phyloP scores from a whole-genome alignment of 176 grass and related monocot genomes.

The Musa troglodytarum region DNA sequence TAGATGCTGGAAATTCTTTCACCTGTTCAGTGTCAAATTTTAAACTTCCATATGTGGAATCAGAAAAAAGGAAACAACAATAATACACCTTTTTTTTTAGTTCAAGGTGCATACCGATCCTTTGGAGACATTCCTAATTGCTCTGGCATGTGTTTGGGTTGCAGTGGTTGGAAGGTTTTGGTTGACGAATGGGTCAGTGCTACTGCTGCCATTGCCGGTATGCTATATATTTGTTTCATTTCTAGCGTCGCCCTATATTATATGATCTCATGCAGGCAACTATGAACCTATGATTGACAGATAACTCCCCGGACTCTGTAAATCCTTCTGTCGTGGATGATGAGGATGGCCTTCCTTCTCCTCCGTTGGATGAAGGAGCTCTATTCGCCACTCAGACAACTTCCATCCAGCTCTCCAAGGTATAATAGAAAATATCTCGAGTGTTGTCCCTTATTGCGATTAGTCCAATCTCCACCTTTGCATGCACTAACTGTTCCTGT shows the following conservation, averaged over 20 bases:
- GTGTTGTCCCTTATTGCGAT: not conserved
- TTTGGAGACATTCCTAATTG: not conserved
- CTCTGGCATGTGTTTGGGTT: not conserved
- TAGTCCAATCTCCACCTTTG: not conserved
- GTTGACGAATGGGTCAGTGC: constrained; percentile 14
- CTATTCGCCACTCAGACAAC: constrained; percentile 37
- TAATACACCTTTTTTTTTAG: not conserved
- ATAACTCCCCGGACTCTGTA: constrained; percentile 32
- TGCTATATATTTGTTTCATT: no score
- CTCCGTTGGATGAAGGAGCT: constrained; percentile 58
- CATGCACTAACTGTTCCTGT: not conserved
- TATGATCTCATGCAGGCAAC: not conserved
- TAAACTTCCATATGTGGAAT: no score
- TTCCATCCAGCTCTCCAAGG: constrained; percentile 63
- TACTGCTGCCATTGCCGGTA: constrained; percentile 5
- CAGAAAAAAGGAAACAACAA: no score
- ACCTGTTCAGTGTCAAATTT: no score
- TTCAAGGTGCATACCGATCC: not conserved
- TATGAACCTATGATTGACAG: constrained; percentile 17
- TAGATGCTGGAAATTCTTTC: no score
- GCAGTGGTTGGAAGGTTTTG: constrained; percentile 12
- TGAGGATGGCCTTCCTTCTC: constrained; percentile 79
- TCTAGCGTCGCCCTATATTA: not conserved
- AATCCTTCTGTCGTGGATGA: constrained; percentile 45
- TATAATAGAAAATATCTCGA: constrained; percentile 15